Percentiles rank a stretch among this genome's conserved stretches.
These are phyloP conservation scores for Puccinia sorghi DNA, from an alignment of 1,284 basidiomycete species.

Conservation along the genomic window DNA sequence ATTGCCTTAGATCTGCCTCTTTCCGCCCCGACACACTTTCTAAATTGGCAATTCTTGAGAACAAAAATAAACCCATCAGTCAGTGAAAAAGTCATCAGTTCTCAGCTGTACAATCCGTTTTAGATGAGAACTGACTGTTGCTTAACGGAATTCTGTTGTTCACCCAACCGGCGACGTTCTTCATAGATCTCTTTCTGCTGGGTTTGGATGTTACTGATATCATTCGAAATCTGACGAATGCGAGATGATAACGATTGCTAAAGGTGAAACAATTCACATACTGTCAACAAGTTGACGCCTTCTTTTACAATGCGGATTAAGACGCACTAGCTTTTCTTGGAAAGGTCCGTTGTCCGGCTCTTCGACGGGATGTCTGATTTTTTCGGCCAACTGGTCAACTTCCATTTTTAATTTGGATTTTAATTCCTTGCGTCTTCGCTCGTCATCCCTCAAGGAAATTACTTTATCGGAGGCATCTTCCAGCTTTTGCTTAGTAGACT, in stretches of 20 bases:
- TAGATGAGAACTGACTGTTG: slow-evolving; percentile 15
- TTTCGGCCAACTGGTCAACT: slow-evolving; percentile 21
- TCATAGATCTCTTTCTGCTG: slow-evolving; percentile 40
- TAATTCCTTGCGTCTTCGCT: slow-evolving; percentile 26
- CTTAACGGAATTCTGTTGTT: not conserved
- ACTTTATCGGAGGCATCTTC: slow-evolving; percentile 32
- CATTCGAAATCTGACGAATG: slow-evolving; percentile 20
- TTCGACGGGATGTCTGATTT: slow-evolving; percentile 27
- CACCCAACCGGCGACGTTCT: slow-evolving; percentile 6
- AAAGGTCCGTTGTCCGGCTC: slow-evolving; percentile 21
- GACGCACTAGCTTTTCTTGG: slow-evolving; percentile 23
- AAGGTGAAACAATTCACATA: not conserved
- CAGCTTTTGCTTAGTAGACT: not conserved
- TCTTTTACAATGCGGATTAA: not conserved
- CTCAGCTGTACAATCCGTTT: too few species aligned
- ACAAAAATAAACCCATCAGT: not conserved
- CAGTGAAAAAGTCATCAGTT: not conserved
- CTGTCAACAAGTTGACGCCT: not conserved
- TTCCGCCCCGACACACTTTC: slow-evolving; percentile 41
- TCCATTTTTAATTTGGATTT: slow-evolving; percentile 7
- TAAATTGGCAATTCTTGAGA: not conserved
- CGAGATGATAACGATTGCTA: slow-evolving; percentile 33
- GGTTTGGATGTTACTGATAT: not conserved
- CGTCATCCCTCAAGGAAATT: slow-evolving; percentile 25
- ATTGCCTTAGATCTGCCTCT: slow-evolving; percentile 12